Conservation (phyloP, 306 rosid genomes). For the Lathyrus tuberosus region DNA sequence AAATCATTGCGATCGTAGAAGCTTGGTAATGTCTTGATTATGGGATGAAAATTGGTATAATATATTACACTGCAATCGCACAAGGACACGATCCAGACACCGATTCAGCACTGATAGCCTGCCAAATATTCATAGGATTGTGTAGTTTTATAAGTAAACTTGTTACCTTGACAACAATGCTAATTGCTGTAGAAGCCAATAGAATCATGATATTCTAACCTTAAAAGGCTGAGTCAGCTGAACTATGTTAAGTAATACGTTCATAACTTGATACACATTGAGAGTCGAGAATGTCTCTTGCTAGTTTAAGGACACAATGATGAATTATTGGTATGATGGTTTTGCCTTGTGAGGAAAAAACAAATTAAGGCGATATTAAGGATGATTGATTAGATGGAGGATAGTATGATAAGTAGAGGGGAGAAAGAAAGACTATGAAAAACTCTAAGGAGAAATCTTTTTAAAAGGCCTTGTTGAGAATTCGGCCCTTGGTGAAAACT, state of each 20-base stretch:
- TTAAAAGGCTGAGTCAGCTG: neutral
- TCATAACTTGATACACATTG: slow-evolving; percentile 7
- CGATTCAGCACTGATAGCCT: neutral
- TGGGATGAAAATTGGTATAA: neutral
- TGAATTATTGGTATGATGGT: neutral
- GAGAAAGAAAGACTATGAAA: slow-evolving; percentile 10
- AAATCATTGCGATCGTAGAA: neutral
- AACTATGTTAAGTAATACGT: neutral
- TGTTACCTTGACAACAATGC: neutral
- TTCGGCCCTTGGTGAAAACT: slow-evolving; percentile 17
- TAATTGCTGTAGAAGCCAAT: slow-evolving; percentile 4
- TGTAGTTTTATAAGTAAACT: neutral
- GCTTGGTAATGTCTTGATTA: neutral
- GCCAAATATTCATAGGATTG: neutral
- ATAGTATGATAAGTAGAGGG: neutral
- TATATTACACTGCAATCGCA: neutral
- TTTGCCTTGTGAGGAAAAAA: slow-evolving; percentile 1
- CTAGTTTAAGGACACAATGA: neutral
- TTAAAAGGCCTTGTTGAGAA: slow-evolving; percentile 4
- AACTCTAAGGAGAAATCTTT: neutral
- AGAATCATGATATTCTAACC: neutral
- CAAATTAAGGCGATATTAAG: neutral
- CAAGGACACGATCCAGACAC: neutral
- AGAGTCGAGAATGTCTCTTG: slow-evolving; percentile 23
- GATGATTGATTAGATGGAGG: slow-evolving; percentile 12